These are phyloP conservation scores for Colletotrichum horii DNA, from an alignment of 2,329 filamentous ascomycete genomes.

Conservation along the genomic window DNA sequence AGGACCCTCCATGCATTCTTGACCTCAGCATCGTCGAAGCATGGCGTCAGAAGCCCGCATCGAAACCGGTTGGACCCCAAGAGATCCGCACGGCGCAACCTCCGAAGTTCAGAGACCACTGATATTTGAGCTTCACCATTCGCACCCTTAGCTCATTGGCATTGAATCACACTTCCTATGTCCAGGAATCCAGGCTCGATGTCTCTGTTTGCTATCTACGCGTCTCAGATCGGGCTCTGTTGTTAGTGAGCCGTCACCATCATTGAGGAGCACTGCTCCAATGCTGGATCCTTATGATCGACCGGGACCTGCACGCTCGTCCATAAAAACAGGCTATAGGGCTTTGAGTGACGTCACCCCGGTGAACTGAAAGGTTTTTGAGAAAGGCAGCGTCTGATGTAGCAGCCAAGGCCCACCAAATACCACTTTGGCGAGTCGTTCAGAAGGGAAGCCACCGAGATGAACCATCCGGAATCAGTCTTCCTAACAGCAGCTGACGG, in stretches of 20 bases:
- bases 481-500: neutral
- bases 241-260: neutral
- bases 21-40: neutral
- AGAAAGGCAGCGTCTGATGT: neutral
- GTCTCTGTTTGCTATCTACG: neutral
- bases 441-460: neutral
- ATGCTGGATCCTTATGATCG: neutral
- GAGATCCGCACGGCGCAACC: neutral
- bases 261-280: neutral
- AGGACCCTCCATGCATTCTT: neutral
- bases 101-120: neutral
- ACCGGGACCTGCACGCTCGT: constrained; percentile 1
- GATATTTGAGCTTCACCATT: neutral
- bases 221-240: neutral
- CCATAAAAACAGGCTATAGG: neutral
- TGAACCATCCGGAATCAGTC: neutral
- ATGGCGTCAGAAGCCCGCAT: neutral
- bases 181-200: neutral
- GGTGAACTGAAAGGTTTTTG: neutral
- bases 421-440: neutral
- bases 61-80: neutral
- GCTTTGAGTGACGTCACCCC: constrained; percentile 10
- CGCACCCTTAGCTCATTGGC: neutral
- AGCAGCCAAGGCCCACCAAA: neutral
- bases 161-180: neutral